These are phyloP conservation scores for Effrenium voratum DNA, from an alignment of 73 alveolate genomes.

Conservation along the genomic window DNA sequence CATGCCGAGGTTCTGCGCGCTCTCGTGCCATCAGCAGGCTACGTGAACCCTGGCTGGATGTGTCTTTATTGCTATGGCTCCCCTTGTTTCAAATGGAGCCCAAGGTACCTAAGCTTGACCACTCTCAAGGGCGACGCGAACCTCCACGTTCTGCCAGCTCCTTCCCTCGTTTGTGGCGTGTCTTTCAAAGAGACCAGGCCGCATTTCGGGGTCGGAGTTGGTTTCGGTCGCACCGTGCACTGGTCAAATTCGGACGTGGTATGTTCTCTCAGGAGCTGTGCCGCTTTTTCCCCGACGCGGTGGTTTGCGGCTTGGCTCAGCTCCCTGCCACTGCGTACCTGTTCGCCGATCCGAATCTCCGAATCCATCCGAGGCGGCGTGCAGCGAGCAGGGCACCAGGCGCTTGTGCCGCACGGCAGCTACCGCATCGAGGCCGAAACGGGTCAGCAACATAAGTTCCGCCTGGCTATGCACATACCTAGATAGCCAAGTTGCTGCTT, in stretches of 20 bases:
- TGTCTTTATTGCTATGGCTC: not conserved
- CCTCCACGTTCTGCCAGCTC: constrained; percentile 1
- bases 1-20: constrained; percentile 28
- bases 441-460: no score
- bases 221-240: no score
- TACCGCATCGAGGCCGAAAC: not conserved
- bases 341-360: no score
- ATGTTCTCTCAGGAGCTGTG: not conserved
- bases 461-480: no score
- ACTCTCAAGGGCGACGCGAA: constrained; percentile 6
- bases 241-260: not conserved
- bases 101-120: not conserved
- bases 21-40: constrained; percentile 70
- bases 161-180: not conserved
- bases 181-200: not conserved
- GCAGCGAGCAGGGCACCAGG: not conserved
- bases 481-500: no score
- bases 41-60: not conserved
- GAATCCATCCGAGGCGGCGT: not conserved
- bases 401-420: not conserved
- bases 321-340: no score
- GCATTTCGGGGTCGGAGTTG: no score
- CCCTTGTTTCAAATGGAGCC: not conserved
- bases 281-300: constrained; percentile 39
- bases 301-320: constrained; percentile 14